Evolutionary conservation across 2,329 filamentous ascomycete genomes (phyloP).

Genomic region (Aureobasidium sp.): DNA sequence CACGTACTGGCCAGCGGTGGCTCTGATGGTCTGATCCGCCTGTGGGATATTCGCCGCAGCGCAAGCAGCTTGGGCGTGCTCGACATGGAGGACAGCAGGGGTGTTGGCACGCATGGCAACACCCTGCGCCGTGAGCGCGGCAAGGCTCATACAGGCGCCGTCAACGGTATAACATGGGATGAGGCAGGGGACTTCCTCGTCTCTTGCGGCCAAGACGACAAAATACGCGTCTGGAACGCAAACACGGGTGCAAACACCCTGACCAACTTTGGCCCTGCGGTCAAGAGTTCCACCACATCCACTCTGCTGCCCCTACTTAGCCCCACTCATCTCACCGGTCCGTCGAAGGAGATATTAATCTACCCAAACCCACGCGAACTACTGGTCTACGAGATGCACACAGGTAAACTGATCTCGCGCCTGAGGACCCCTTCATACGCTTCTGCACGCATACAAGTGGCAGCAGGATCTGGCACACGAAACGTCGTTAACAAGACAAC

Average conservation of each 20-base stretch:
- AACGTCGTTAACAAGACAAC: conserved; percentile 53
- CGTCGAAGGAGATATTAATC: conserved; percentile 59
- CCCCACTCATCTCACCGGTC: conserved; percentile 51
- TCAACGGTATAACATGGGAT: conserved; percentile 81
- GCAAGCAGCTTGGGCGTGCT: conserved; percentile 67
- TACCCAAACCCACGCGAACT: conserved; percentile 73
- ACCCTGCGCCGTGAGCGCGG: conserved; percentile 31
- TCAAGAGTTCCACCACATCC: conserved; percentile 56
- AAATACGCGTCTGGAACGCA: conserved; percentile 81
- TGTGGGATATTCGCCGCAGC: conserved; percentile 82
- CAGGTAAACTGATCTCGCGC: conserved; percentile 63
- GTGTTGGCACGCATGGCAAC: conserved; percentile 29
- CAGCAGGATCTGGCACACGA: conserved; percentile 16
- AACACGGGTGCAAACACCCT: conserved; percentile 76
- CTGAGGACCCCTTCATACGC: conserved; percentile 46
- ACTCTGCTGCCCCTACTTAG: conserved; percentile 38
- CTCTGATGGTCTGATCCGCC: conserved; percentile 71
- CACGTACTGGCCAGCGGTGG: conserved; percentile 76
- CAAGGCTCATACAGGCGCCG: conserved; percentile 67
- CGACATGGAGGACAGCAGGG: conserved; percentile 69
- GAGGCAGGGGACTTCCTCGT: conserved; percentile 69
- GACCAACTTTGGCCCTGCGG: conserved; percentile 73
- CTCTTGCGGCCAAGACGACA: conserved; percentile 73
- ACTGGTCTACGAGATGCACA: conserved; percentile 67
- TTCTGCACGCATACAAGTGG: conserved; percentile 12